Base-by-base conservation (phyloP, 2,329 filamentous ascomycete species). In the Pseudocercospora musae region DNA sequence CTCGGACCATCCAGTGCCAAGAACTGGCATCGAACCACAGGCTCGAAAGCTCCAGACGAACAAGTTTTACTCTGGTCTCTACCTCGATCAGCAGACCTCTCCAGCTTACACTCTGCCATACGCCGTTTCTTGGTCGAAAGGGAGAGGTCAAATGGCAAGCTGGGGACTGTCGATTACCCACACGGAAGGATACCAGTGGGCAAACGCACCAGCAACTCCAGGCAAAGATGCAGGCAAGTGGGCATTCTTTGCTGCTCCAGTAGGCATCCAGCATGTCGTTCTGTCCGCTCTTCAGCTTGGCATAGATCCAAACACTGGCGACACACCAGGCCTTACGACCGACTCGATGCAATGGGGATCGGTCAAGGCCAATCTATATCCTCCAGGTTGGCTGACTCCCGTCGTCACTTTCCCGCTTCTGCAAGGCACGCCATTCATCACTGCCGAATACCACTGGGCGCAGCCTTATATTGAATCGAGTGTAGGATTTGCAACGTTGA, bases 401-500 rank as follows among this genome's bases (percentile, higher is more conserved):
- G 80, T 84, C 1, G 83, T 98, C 20, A 88, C 85, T 0, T 92
- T 96, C 67, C 92, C 93, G 0, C 73, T 97, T 7, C 87, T 96
- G 0, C 94, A 98, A 73, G 95, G 95, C 10, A 95, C 96, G 87
- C 89, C 86, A 0, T 96, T 92, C 70, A 81, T 96, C 18, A 97
- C 93, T 4, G 93, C 83, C 0, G 76, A 89, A 18, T 98, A 93
- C 76, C 82, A 81, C 58, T 68, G 63, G 53, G 86, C 87, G 29
- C 87, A 86, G 7, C 94, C 94, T 0, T 72, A 88, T 3, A 82
- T 98, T 48, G 87, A 93, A 69, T 89, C 88, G 21, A 87, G 86
- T 0, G 84, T 95, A 1, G 89, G 88, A 63, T 96, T 94, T 79
- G 82, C 83, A 61, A 86, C 83, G 18, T 80, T 97, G 53, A 78